Evolutionary conservation across 208 protist species (phyloP).

Genomic region (Trypanosoma scelopori): DNA sequence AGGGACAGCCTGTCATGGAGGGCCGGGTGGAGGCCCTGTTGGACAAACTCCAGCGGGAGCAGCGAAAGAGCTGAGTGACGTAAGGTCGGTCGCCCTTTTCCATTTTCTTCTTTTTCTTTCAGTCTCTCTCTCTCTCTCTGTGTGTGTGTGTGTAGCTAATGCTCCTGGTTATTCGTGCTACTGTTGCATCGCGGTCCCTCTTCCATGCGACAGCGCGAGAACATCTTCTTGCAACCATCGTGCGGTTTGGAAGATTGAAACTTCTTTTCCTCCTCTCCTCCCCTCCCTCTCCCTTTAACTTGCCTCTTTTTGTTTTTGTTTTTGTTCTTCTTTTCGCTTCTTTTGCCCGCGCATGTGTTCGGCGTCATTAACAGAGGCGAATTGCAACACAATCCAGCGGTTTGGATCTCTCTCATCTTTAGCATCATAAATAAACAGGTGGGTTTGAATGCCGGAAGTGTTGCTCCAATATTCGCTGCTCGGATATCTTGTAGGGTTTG

Average conservation of each 20-base stretch:
- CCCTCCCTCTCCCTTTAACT: too few species aligned
- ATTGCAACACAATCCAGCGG: neutral
- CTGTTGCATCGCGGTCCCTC: too few species aligned
- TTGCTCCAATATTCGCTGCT: conserved; percentile 23
- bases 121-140: conserved; percentile 10
- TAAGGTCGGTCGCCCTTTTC: neutral
- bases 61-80: conserved; percentile 11
- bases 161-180: too few species aligned
- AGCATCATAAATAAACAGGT: neutral
- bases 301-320: too few species aligned
- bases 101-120: conserved; percentile 7
- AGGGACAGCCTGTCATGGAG: conserved; percentile 81
- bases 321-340: too few species aligned
- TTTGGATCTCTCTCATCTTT: neutral
- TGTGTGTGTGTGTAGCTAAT: conserved; percentile 1
- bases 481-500: conserved; percentile 41
- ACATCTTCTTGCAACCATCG: too few species aligned
- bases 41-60: conserved; percentile 39
- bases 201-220: too few species aligned
- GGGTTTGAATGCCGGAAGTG: neutral
- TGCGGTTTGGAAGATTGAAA: too few species aligned
- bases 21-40: conserved; percentile 71
- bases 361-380: neutral
- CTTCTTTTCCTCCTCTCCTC: too few species aligned
- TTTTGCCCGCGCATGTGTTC: too few species aligned